A percentile compares a stretch with the other conserved stretches of the same genome.
Evolutionary conservation across 2,329 filamentous ascomycete genomes (phyloP).

Genomic region (Ophiostoma triangulosporum): DNA sequence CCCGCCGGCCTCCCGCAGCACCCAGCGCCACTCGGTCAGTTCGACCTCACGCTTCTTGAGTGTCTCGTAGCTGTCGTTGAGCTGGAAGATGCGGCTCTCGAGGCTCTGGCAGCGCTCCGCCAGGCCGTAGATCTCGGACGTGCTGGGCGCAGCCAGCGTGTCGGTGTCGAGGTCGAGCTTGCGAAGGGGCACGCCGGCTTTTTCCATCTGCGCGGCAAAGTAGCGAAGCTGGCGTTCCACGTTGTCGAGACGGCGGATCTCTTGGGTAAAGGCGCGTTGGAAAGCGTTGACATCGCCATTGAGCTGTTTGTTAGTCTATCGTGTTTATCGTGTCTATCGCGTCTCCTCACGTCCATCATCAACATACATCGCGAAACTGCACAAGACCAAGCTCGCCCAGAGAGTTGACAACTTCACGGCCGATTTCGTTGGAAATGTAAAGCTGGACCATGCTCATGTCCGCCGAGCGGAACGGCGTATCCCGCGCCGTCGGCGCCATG

Average conservation of each 20-base stretch:
- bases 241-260: slow-evolving; percentile 94
- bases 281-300: slow-evolving; percentile 90
- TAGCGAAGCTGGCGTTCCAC: slow-evolving; percentile 95
- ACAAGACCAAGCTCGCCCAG: slow-evolving; percentile 91
- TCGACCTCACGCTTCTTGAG: slow-evolving; percentile 96
- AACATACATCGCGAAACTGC: slow-evolving; percentile 86
- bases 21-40: slow-evolving; percentile 96
- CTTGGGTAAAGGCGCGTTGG: slow-evolving; percentile 92
- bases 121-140: slow-evolving; percentile 91
- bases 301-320: slow-evolving; percentile 41
- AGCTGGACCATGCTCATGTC: slow-evolving; percentile 99
- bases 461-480: slow-evolving; percentile 98
- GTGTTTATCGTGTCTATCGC: neutral
- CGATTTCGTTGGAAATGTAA: slow-evolving; percentile 98
- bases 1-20: slow-evolving; percentile 84
- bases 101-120: slow-evolving; percentile 83
- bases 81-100: slow-evolving; percentile 76
- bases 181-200: slow-evolving; percentile 70
- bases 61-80: slow-evolving; percentile 98
- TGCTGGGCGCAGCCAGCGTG: slow-evolving; percentile 73
- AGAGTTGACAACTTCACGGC: slow-evolving; percentile 91
- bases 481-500: slow-evolving; percentile 55
- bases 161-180: slow-evolving; percentile 86
- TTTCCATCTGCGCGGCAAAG: slow-evolving; percentile 93
- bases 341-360: too few relatives aligned